phyloP scores from a whole-genome alignment of 352 stramenopile genomes.

The Globisporangium solare region DNA sequence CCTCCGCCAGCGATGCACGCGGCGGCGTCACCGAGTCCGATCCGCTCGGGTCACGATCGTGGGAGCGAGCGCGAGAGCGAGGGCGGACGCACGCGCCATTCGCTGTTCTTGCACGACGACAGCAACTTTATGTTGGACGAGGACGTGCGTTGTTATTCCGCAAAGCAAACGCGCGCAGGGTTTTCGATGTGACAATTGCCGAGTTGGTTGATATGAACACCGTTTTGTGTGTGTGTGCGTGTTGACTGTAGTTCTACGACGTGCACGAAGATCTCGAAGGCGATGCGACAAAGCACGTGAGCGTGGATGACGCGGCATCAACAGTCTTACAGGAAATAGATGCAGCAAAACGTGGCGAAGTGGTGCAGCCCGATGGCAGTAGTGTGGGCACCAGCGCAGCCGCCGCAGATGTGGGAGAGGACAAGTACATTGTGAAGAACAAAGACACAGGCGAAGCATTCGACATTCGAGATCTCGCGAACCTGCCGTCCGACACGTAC shows the following conservation, averaged over 20 bases:
- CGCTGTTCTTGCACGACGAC: slow-evolving; percentile 34
- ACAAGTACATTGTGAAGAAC: slow-evolving; percentile 77
- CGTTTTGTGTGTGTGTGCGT: neutral
- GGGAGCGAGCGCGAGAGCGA: slow-evolving; percentile 5
- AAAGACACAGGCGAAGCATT: slow-evolving; percentile 80
- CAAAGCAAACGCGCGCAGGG: neutral
- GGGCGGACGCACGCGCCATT: slow-evolving; percentile 5
- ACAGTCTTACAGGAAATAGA: slow-evolving; percentile 11
- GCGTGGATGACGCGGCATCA: neutral
- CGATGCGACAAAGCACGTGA: slow-evolving; percentile 22
- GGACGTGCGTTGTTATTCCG: slow-evolving; percentile 35
- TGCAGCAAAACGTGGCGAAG: neutral
- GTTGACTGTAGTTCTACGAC: slow-evolving; percentile 55
- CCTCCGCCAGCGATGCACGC: neutral
- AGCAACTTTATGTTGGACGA: slow-evolving; percentile 49
- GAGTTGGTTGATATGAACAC: neutral
- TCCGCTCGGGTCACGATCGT: slow-evolving; percentile 8
- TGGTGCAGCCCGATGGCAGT: neutral
- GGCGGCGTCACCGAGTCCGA: slow-evolving; percentile 1
- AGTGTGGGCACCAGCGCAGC: slow-evolving; percentile 7
- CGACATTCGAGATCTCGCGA: slow-evolving; percentile 64
- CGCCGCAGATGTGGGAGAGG: slow-evolving; percentile 19
- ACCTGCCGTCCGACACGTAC: slow-evolving; percentile 56
- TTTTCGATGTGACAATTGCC: neutral
- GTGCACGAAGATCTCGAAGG: slow-evolving; percentile 48